Percentiles rank a stretch among this genome's conserved stretches.
Evolutionary conservation across 345 rosid species (phyloP).

Genomic region (Populus tremula): DNA sequence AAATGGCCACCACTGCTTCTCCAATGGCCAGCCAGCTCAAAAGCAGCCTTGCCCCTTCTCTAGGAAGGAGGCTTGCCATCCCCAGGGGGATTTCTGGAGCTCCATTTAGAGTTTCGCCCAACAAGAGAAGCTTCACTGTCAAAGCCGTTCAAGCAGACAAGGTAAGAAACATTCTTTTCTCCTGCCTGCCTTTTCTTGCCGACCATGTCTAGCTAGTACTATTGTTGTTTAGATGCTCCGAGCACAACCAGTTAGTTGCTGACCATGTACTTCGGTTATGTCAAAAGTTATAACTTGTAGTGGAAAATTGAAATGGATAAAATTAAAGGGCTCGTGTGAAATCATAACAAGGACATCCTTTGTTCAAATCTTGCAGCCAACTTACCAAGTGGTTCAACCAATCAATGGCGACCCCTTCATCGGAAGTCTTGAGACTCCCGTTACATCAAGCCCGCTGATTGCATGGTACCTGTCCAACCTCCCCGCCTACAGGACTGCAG

Average conservation of each 20-base stretch:
- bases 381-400: slow-evolving; percentile 89
- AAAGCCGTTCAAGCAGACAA: slow-evolving; percentile 72
- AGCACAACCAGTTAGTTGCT: no score
- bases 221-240: background rate
- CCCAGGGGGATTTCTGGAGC: slow-evolving; percentile 69
- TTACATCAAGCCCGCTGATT: slow-evolving; percentile 85
- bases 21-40: slow-evolving; percentile 88
- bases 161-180: slow-evolving; percentile 23
- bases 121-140: slow-evolving; percentile 66
- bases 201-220: background rate
- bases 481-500: slow-evolving; percentile 90
- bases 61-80: slow-evolving; percentile 35
- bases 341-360: background rate
- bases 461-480: slow-evolving; percentile 98
- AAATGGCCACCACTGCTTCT: slow-evolving; percentile 62
- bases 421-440: slow-evolving; percentile 92
- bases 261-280: no score
- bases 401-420: slow-evolving; percentile 97
- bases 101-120: slow-evolving; percentile 50
- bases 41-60: slow-evolving; percentile 63
- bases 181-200: background rate
- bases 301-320: no score
- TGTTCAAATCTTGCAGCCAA: slow-evolving; percentile 51
- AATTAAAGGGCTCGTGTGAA: background rate
- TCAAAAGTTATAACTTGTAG: no score